Base-by-base conservation (phyloP, 1,284 basidiomycete genomes). In the Exobasidium rhododendri region DNA sequence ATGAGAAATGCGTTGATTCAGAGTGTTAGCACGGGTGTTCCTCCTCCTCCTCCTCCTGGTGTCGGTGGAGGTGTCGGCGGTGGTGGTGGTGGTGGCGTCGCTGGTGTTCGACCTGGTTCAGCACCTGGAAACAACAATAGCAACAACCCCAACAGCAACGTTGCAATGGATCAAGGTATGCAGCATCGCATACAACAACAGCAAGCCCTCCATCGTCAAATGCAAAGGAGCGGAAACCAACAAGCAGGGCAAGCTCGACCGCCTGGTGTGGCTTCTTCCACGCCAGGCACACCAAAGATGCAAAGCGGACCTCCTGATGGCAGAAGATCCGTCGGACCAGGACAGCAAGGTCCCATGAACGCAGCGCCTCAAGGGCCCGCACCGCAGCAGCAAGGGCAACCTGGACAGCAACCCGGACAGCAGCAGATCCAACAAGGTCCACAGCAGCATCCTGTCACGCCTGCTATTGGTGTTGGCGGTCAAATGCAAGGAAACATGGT, bases 1-100 rank as follows among this genome's bases (percentile, higher is more conserved):
- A 63, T 68, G 13, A 65, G 74, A 5, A 66, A 72, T 61, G 68
- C 71, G 0, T 54, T 77, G 24, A 65, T 77, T 50, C 68, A 74
- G 58, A 68, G 66, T 44, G 68, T 55, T 14, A 31, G 10, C 20
- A 44, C 52, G 22, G 52, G 52, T 44, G 52, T 17, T 14, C 52
- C n/a, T 20, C 52, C 35, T 40, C 35, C 35, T 40, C n/a, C n/a
- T n/a, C n/a, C n/a, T n/a, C n/a, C n/a, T n/a, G n/a, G n/a, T 14
- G 43, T 14, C 14, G 14, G n/a, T 44, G 43, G 26, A 13, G n/a
- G 29, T 52, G 20, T 17, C 5, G 50, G 17, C 13, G 50, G 50
- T 5, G 26, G 30, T 40, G 50, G 20, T 14, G 7, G 20, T n/a
- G 44, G 3, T n/a, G 44, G 44, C 24, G 44, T 22, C n/a, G 20